phyloP scores from a whole-genome alignment of 495 filamentous ascomycete species.

The Penicillium riverlandense region DNA sequence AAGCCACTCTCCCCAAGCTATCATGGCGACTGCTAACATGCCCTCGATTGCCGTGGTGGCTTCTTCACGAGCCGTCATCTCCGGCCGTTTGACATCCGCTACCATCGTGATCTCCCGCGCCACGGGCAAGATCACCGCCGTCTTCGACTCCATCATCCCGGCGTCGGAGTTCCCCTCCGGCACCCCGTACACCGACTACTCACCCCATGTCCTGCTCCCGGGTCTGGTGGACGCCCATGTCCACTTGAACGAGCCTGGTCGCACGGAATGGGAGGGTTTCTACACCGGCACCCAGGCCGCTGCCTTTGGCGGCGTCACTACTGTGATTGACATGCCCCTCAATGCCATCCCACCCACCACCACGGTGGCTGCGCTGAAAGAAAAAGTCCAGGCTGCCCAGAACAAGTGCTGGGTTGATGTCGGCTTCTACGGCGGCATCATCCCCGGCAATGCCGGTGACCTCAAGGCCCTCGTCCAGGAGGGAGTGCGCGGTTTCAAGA shows the following conservation, averaged over 20 bases:
- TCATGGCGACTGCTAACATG: slow-evolving; percentile 27
- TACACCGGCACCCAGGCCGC: slow-evolving; percentile 87
- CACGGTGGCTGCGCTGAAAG: slow-evolving; percentile 70
- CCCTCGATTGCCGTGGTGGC: slow-evolving; percentile 63
- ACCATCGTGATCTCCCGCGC: slow-evolving; percentile 72
- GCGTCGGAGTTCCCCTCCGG: slow-evolving; percentile 61
- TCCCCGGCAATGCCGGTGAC: slow-evolving; percentile 81
- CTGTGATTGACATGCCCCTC: slow-evolving; percentile 94
- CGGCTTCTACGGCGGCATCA: slow-evolving; percentile 93
- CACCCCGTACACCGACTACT: slow-evolving; percentile 74
- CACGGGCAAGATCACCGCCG: slow-evolving; percentile 78
- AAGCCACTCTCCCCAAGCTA: slow-evolving; percentile 5
- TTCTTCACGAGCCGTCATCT: slow-evolving; percentile 71
- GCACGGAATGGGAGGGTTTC: slow-evolving; percentile 99
- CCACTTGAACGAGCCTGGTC: slow-evolving; percentile 93
- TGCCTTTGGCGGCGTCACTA: slow-evolving; percentile 96
- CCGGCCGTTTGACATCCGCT: slow-evolving; percentile 59
- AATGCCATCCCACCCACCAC: slow-evolving; percentile 97
- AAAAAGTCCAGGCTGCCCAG: slow-evolving; percentile 77
- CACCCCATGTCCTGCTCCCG: slow-evolving; percentile 79
- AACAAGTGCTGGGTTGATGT: slow-evolving; percentile 98
- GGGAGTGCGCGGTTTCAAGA: slow-evolving; percentile 94
- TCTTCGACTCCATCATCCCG: slow-evolving; percentile 68
- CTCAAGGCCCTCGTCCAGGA: slow-evolving; percentile 72
- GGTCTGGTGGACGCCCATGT: slow-evolving; percentile 96